Base-by-base conservation (phyloP, 176 grass and related monocot species). In the Zea luxurians region DNA sequence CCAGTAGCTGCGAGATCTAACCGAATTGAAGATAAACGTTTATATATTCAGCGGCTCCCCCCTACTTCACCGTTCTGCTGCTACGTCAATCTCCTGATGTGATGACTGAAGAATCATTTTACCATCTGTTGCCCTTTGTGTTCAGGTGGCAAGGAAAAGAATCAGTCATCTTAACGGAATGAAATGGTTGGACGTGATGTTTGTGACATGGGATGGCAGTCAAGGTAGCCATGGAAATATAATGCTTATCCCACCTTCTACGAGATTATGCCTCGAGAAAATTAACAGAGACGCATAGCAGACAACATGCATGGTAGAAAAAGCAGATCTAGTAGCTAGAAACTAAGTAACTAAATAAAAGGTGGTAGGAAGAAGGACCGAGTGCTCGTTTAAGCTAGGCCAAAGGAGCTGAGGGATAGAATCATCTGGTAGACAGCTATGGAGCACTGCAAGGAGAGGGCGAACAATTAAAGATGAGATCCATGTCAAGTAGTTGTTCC, bases 121-220 rank as follows among this genome's bases (percentile, higher is more conserved):
- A 73, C 62, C 38, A 68, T 68, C 54, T 9, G 18, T 35, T 36
- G 50, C 36, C 70, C 69, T 88, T 73, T 34, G 20, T 64, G 63
- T 20, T 53, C 46, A 88, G 78, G 37, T 75, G 76, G 63, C 75
- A 37, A 80, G 38, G 70, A 80, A 27, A 27, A 35, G 76, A 84
- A 84, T 75, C 71, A 2, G 65, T 74, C 27, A 27, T 27, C 64
- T 70, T 76, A 48, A 64, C 13, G 44, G 58, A 27, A 17, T 66
- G 42, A 15, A 50, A 64, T 41, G 34, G 63, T 7, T 70, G 63
- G 70, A 79, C 5, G 42, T 54, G 81, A 80, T 69, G 46, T 59
- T 37, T 72, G 66, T 59, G 48, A 60, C 71, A 46, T 9, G 66
- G 8, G 61, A 27, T 27, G 27, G 27, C 27, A 45, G 43, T 83